phyloP scores from a whole-genome alignment of 2,329 filamentous ascomycete genomes.

The Phialophora chinensis region DNA sequence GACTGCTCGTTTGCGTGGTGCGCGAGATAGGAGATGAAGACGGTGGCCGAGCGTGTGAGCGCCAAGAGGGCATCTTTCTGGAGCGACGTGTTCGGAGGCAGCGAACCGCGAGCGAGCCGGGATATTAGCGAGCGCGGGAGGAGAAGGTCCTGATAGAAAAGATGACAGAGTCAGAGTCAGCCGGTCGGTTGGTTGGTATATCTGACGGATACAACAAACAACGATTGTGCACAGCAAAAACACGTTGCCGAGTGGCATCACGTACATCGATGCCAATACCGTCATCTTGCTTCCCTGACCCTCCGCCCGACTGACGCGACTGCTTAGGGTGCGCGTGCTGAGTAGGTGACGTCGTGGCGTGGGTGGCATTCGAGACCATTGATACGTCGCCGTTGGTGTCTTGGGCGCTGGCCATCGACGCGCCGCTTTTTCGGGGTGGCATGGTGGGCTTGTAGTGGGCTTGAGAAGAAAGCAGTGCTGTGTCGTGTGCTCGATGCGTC shows the following conservation, averaged over 20 bases:
- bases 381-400: slow-evolving; percentile 37
- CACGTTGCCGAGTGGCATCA: not conserved
- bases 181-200: not conserved
- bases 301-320: slow-evolving; percentile 29
- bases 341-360: slow-evolving; percentile 18
- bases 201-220: not conserved
- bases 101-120: slow-evolving; percentile 66
- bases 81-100: slow-evolving; percentile 69
- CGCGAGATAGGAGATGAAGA: slow-evolving; percentile 65
- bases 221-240: not conserved
- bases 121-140: slow-evolving; percentile 67
- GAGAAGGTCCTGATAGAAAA: slow-evolving; percentile 60
- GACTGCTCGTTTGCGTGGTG: slow-evolving; percentile 62
- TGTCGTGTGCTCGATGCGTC: not conserved
- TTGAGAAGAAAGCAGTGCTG: not conserved
- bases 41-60: slow-evolving; percentile 69
- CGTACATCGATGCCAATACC: slow-evolving; percentile 38
- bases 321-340: slow-evolving; percentile 39
- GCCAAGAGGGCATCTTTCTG: slow-evolving; percentile 70
- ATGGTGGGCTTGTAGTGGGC: slow-evolving; percentile 17
- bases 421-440: slow-evolving; percentile 37
- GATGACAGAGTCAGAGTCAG: not conserved
- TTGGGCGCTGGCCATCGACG: slow-evolving; percentile 41
- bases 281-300: slow-evolving; percentile 30
- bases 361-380: slow-evolving; percentile 36